Evolutionary conservation across 192 early-diverging fungal species (phyloP).

Genomic region (Backusella luteola): DNA sequence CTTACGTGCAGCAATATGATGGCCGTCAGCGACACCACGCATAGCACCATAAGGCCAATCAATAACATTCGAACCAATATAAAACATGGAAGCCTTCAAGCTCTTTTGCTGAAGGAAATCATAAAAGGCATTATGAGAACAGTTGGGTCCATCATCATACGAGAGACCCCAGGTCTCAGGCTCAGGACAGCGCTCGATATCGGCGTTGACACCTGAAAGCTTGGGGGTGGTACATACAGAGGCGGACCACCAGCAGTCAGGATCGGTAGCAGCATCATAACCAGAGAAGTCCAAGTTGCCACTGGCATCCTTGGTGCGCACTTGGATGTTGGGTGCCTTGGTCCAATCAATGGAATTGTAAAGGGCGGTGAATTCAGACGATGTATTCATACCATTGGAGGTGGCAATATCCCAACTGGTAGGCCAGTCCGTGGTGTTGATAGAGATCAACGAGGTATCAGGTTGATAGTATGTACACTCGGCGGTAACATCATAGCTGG

Average conservation of each 20-base stretch:
- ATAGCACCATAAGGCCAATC: slow-evolving; percentile 37
- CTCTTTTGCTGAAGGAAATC: slow-evolving; percentile 40
- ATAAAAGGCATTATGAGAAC: slow-evolving; percentile 41
- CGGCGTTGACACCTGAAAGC: slow-evolving; percentile 18
- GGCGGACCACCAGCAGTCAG: slow-evolving; percentile 46
- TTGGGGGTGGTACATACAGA: slow-evolving; percentile 29
- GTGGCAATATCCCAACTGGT: slow-evolving; percentile 29
- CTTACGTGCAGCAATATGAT: slow-evolving; percentile 50
- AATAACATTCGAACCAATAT: slow-evolving; percentile 37
- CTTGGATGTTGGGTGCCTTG: slow-evolving; percentile 37
- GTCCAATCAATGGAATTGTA: slow-evolving; percentile 45
- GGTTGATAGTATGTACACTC: slow-evolving; percentile 26
- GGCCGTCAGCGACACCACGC: slow-evolving; percentile 47
- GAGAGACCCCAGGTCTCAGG: slow-evolving; percentile 55
- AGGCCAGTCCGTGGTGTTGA: slow-evolving; percentile 22
- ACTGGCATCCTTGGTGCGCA: slow-evolving; percentile 23
- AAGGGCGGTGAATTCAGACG: slow-evolving; percentile 36
- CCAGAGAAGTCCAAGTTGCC: slow-evolving; percentile 19
- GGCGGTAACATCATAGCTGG: slow-evolving; percentile 18
- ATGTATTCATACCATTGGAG: slow-evolving; percentile 32
- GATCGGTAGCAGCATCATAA: slow-evolving; percentile 7
- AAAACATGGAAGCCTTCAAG: slow-evolving; percentile 35
- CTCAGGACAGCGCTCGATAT: slow-evolving; percentile 32
- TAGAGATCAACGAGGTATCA: slow-evolving; percentile 14
- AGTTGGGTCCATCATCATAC: slow-evolving; percentile 63